Conservation (phyloP, 2,329 filamentous ascomycete genomes). For the Scedosporium aurantiacum region DNA sequence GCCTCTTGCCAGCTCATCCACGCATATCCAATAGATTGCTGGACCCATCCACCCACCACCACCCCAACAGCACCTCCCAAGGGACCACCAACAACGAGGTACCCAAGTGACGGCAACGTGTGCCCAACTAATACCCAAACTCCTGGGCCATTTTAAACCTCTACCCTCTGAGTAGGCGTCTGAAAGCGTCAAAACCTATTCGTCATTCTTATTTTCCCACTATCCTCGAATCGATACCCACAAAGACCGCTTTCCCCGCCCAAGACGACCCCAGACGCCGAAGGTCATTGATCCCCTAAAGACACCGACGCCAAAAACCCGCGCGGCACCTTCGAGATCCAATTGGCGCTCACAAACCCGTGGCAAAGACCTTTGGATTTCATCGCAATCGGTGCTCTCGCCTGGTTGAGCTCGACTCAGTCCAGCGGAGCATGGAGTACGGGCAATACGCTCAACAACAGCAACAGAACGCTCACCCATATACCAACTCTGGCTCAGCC, state of each 20-base stretch:
- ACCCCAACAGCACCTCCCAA: conserved; percentile 22
- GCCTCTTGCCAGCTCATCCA: conserved; percentile 50
- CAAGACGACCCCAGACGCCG: background rate
- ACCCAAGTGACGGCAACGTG: conserved; percentile 33
- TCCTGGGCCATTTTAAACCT: conserved; percentile 23
- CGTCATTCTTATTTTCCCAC: conserved; percentile 7
- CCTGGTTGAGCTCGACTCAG: conserved; percentile 16
- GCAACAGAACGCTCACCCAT: conserved; percentile 51
- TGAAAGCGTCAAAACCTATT: conserved; percentile 8
- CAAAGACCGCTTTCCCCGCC: conserved; percentile 1
- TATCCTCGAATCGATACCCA: conserved; percentile 6
- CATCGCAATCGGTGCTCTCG: conserved; percentile 10
- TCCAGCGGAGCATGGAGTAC: conserved; percentile 58
- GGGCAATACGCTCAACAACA: conserved; percentile 60
- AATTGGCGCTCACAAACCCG: conserved; percentile 12
- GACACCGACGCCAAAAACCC: background rate
- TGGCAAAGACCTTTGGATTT: conserved; percentile 14
- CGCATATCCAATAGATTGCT: conserved; percentile 45
- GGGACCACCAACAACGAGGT: conserved; percentile 32
- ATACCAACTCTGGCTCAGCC: conserved; percentile 44
- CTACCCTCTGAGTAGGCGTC: conserved; percentile 16
- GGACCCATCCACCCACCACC: conserved; percentile 17
- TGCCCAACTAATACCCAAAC: conserved; percentile 34
- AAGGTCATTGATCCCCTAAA: background rate
- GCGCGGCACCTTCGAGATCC: background rate